A percentile compares a stretch with the other conserved stretches of the same genome.
phyloP scores from a whole-genome alignment of 306 rosid species.

The Pueraria montana region DNA sequence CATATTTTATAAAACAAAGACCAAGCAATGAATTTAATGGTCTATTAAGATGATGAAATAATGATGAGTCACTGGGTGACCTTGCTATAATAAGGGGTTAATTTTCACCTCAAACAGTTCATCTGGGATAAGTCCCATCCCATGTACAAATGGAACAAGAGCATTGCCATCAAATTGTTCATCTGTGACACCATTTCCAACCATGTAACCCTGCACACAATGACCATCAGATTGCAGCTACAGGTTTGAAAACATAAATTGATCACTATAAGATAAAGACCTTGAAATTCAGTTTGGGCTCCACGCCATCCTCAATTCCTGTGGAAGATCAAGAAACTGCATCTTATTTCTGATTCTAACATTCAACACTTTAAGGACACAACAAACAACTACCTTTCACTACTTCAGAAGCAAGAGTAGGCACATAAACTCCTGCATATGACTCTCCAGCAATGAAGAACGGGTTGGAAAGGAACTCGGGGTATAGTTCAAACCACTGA shows the following conservation, averaged over 20 bases:
- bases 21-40: neutral
- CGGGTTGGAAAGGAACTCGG: slow-evolving; percentile 76
- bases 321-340: slow-evolving; percentile 44
- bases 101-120: slow-evolving; percentile 78
- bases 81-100: neutral
- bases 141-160: slow-evolving; percentile 90
- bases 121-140: slow-evolving; percentile 95
- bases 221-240: slow-evolving; percentile 45
- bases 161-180: slow-evolving; percentile 86
- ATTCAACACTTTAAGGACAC: slow-evolving; percentile 20
- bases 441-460: slow-evolving; percentile 93
- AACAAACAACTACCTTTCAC: slow-evolving; percentile 67
- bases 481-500: slow-evolving; percentile 90
- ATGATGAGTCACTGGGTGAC: slow-evolving; percentile 16
- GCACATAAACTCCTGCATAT: slow-evolving; percentile 93
- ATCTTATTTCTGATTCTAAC: slow-evolving; percentile 39
- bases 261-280: slow-evolving; percentile 51
- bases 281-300: slow-evolving; percentile 82
- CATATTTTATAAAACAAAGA: slow-evolving; percentile 13
- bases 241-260: slow-evolving; percentile 43
- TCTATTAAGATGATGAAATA: slow-evolving; percentile 26
- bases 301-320: slow-evolving; percentile 74
- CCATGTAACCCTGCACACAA: slow-evolving; percentile 80
- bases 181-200: slow-evolving; percentile 97
- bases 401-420: slow-evolving; percentile 83